Conservation (phyloP, 2,329 filamentous ascomycete species). For the Lasiodiplodia gonubiensis region DNA sequence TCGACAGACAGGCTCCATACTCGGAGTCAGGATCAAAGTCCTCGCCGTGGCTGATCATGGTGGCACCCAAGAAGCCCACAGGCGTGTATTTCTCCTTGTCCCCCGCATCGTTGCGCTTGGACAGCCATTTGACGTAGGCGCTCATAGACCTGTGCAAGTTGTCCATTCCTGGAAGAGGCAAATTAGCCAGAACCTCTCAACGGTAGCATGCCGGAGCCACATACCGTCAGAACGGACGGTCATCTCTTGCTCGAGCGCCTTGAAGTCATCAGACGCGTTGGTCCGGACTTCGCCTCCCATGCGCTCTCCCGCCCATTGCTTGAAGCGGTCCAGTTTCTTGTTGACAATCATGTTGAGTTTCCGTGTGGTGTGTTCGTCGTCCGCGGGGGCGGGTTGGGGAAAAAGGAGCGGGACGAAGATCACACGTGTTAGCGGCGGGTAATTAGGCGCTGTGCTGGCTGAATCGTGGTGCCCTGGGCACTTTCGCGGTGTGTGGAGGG, state of each 20-base stretch:
- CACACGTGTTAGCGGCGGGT: conserved; percentile 25
- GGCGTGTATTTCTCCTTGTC: conserved; percentile 88
- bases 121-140: conserved; percentile 84
- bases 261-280: conserved; percentile 87
- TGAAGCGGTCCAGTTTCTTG: conserved; percentile 94
- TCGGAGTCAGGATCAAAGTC: conserved; percentile 92
- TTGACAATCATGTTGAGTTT: conserved; percentile 63
- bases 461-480: conserved; percentile 23
- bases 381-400: conserved; percentile 6
- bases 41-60: conserved; percentile 87
- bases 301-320: conserved; percentile 97
- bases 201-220: conserved; percentile 21
- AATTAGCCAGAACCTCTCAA: conserved; percentile 16
- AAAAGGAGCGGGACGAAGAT: conserved; percentile 27
- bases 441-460: conserved; percentile 25
- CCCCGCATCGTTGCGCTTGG: conserved; percentile 81
- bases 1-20: conserved; percentile 83
- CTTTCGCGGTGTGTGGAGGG: conserved; percentile 26
- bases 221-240: conserved; percentile 83
- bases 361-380: neutral
- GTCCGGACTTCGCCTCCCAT: conserved; percentile 94
- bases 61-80: conserved; percentile 77
- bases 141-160: conserved; percentile 86
- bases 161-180: conserved; percentile 73
- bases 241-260: conserved; percentile 88